These are phyloP conservation scores for Sporopachydermia lactativora DNA, from an alignment of 805 yeast genomes.

Conservation along the genomic window DNA sequence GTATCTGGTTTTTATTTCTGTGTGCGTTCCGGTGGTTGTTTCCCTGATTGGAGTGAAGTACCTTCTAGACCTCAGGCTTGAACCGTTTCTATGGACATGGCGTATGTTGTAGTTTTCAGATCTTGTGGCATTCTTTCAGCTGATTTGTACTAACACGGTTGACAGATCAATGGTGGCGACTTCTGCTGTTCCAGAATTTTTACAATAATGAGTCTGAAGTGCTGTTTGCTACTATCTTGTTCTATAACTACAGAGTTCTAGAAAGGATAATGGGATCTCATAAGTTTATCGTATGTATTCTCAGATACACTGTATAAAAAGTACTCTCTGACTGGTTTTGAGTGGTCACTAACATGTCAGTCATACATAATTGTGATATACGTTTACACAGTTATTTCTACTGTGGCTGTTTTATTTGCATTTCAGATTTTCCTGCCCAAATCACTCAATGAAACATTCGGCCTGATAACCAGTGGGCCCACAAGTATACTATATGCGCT, in stretches of 20 bases:
- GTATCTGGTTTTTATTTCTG: conserved; percentile 11
- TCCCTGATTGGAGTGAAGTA: conserved; percentile 24
- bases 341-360: background rate
- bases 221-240: conserved; percentile 19
- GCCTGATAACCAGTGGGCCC: conserved; percentile 18
- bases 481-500: conserved; percentile 21
- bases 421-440: conserved; percentile 12
- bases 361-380: conserved; percentile 11
- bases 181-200: conserved; percentile 17
- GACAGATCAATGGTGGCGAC: conserved; percentile 23
- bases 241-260: conserved; percentile 24
- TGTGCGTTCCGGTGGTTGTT: conserved; percentile 19
- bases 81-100: conserved; percentile 22
- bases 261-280: conserved; percentile 25
- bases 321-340: too few species aligned
- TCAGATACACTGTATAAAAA: too few species aligned
- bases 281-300: conserved; percentile 18
- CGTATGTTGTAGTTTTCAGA: conserved; percentile 9
- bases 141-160: background rate
- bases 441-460: conserved; percentile 8
- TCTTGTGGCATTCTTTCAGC: conserved; percentile 4
- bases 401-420: conserved; percentile 6
- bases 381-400: conserved; percentile 9
- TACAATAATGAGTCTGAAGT: conserved; percentile 23
- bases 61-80: conserved; percentile 17